Evolutionary conservation across 164 flowering plant genomes (phyloP).

Genomic region (Annona squamosa): DNA sequence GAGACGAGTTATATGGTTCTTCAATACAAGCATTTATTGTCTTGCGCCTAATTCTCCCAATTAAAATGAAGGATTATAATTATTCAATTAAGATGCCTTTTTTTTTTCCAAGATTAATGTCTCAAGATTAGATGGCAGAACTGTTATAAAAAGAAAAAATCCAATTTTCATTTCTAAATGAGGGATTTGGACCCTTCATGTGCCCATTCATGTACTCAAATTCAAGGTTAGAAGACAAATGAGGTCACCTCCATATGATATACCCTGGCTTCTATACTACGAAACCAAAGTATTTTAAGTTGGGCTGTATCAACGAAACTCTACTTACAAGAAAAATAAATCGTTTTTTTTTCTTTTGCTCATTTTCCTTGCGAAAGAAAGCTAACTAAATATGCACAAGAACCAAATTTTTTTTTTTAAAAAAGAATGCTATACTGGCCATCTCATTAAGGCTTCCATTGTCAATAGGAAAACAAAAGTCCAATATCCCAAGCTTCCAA

Average conservation of each 20-base stretch:
- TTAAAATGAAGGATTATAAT: no score
- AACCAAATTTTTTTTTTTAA: neutral
- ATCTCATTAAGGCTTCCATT: slow-evolving; percentile 49
- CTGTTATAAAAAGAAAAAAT: no score
- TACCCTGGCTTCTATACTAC: no score
- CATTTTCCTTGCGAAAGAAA: neutral
- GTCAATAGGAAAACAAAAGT: slow-evolving; percentile 46
- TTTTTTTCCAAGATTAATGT: no score
- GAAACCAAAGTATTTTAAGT: no score
- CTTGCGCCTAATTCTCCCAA: no score
- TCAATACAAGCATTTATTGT: no score
- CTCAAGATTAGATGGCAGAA: no score
- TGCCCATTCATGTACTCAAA: neutral
- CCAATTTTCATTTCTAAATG: no score
- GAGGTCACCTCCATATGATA: neutral
- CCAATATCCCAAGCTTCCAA: slow-evolving; percentile 52
- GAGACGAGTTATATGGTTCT: no score
- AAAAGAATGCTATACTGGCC: slow-evolving; percentile 23
- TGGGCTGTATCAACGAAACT: neutral
- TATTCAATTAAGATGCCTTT: no score
- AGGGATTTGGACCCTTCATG: no score
- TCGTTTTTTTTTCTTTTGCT: neutral
- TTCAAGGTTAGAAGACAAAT: neutral
- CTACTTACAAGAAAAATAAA: neutral
- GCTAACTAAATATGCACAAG: slow-evolving; percentile 11